These are phyloP conservation scores for Aspergillus indologenus DNA, from an alignment of 495 filamentous ascomycete genomes.

Conservation along the genomic window DNA sequence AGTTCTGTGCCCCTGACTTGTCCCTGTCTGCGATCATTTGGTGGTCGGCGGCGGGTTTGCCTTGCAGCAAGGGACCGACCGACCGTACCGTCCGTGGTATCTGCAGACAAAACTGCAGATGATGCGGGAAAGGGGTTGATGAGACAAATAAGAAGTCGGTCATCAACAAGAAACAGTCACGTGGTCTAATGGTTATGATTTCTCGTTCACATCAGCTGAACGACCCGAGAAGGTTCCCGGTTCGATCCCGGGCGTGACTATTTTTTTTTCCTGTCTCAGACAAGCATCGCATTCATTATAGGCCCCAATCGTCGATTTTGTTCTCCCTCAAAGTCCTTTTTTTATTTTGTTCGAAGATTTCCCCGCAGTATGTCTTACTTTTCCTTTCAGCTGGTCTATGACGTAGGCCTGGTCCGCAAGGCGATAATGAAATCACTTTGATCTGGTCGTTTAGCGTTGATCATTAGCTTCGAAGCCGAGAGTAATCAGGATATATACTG, in stretches of 20 bases:
- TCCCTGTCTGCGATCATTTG: constrained; percentile 1
- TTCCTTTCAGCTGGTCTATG: not conserved
- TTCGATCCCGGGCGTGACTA: constrained; percentile 33
- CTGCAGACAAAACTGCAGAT: not conserved
- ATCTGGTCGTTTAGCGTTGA: too few relatives aligned
- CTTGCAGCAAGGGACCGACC: not conserved
- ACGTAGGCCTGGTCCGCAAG: constrained; percentile 1
- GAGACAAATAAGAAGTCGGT: not conserved
- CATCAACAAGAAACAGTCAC: constrained; percentile 16
- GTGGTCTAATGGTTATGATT: constrained; percentile 50
- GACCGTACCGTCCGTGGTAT: not conserved
- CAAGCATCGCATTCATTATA: constrained; percentile 3
- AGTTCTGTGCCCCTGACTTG: not conserved
- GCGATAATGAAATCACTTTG: constrained; percentile 27
- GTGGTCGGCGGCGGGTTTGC: not conserved
- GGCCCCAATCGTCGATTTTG: too few relatives aligned
- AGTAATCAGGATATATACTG: constrained; percentile 2
- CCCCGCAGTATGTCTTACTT: not conserved
- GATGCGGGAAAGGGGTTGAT: not conserved
- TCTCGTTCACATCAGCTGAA: constrained; percentile 34
- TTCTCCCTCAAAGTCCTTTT: too few relatives aligned
- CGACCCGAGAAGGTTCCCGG: constrained; percentile 28
- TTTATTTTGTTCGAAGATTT: not conserved
- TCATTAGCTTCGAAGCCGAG: too few relatives aligned
- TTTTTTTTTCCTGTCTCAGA: constrained; percentile 15